Conservation (phyloP, 1,284 basidiomycete genomes). For the Moesziomyces globuligerus region DNA sequence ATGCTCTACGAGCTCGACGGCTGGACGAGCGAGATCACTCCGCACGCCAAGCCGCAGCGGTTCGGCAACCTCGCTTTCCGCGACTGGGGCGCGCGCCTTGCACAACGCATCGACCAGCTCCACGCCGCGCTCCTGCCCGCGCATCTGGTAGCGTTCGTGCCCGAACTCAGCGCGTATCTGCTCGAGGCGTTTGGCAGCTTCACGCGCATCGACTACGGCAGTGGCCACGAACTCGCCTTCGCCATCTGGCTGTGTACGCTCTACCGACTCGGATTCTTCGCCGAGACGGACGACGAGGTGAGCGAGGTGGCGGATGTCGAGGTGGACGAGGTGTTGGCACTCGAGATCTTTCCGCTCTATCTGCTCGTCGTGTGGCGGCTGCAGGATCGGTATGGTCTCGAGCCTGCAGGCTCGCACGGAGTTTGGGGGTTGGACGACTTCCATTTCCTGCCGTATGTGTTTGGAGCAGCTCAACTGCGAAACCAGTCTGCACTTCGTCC, state of each 20-base stretch:
- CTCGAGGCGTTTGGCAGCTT: slow-evolving; percentile 89
- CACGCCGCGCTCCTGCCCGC: slow-evolving; percentile 70
- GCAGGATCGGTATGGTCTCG: slow-evolving; percentile 88
- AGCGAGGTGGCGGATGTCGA: slow-evolving; percentile 4
- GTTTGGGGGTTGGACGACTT: slow-evolving; percentile 98
- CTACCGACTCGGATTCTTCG: slow-evolving; percentile 50
- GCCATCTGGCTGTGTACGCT: slow-evolving; percentile 60
- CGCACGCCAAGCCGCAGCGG: slow-evolving; percentile 81
- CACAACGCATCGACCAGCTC: slow-evolving; percentile 65
- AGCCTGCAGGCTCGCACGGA: slow-evolving; percentile 96
- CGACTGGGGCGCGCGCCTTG: slow-evolving; percentile 82
- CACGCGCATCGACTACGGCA: slow-evolving; percentile 92
- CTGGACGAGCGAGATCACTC: slow-evolving; percentile 87
- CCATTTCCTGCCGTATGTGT: slow-evolving; percentile 87
- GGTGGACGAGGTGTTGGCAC: slow-evolving; percentile 54
- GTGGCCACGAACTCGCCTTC: slow-evolving; percentile 80
- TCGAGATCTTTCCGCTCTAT: slow-evolving; percentile 80
- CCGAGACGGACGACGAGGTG: background rate
- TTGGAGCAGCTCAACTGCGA: slow-evolving; percentile 88
- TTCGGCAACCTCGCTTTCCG: slow-evolving; percentile 95
- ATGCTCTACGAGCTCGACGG: slow-evolving; percentile 77
- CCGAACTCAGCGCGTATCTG: slow-evolving; percentile 79
- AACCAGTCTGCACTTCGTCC: slow-evolving; percentile 26
- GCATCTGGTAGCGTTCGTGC: slow-evolving; percentile 71
- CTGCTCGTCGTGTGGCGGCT: slow-evolving; percentile 83